Conservation (phyloP, 73 alveolate species). For the Paramecium biaurelia region DNA sequence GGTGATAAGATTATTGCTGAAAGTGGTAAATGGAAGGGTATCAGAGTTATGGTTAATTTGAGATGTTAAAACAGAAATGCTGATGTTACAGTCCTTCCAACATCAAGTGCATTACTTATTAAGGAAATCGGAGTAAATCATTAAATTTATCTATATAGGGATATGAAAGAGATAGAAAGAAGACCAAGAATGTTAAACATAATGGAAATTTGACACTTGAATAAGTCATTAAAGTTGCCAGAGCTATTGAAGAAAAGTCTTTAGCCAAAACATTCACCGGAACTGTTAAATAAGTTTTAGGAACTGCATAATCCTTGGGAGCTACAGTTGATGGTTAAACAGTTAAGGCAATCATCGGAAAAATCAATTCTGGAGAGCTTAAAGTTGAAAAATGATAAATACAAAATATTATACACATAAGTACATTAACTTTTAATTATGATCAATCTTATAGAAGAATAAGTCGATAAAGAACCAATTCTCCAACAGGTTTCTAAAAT, state of each 20-base stretch:
- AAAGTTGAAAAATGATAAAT: constrained; percentile 32
- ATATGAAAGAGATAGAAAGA: constrained; percentile 76
- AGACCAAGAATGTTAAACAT: constrained; percentile 72
- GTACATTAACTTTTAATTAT: constrained; percentile 23
- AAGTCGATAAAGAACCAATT: not conserved
- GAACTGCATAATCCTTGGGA: constrained; percentile 73
- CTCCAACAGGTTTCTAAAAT: not conserved
- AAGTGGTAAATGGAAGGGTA: constrained; percentile 67
- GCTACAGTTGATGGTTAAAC: constrained; percentile 69
- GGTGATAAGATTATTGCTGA: constrained; percentile 72
- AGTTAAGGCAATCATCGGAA: constrained; percentile 62
- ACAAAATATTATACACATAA: constrained; percentile 11
- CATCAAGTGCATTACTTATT: constrained; percentile 71
- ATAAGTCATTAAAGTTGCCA: constrained; percentile 70
- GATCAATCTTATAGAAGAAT: not conserved
- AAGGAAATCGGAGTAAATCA: constrained; percentile 64
- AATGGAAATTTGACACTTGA: constrained; percentile 73
- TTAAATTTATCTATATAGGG: constrained; percentile 7
- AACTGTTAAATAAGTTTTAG: constrained; percentile 71
- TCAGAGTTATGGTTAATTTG: constrained; percentile 71
- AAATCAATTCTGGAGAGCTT: constrained; percentile 64
- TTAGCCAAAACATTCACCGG: constrained; percentile 69
- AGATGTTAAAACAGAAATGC: constrained; percentile 69
- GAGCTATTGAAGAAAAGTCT: constrained; percentile 59
- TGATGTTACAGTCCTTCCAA: constrained; percentile 68